A percentile compares a stretch with the other conserved stretches of the same genome.
Evolutionary conservation across 495 filamentous ascomycete genomes (phyloP).

Genomic region (Neurospora intermedia): DNA sequence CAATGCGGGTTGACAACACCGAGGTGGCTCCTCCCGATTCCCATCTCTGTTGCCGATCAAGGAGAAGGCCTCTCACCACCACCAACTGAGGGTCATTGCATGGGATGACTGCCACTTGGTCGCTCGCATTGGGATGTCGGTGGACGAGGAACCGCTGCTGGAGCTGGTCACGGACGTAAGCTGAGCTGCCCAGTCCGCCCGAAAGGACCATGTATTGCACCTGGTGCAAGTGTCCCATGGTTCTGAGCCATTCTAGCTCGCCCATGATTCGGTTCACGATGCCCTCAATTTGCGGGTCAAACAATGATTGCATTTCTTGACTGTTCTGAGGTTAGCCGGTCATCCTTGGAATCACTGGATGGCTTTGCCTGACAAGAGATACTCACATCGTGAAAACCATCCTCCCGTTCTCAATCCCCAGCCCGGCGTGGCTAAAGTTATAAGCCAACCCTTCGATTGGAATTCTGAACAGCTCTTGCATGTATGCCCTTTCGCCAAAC

Average conservation of each 20-base stretch:
- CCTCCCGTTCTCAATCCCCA: conserved; percentile 29
- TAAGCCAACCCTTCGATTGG: conserved; percentile 23
- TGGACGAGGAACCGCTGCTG: conserved; percentile 27
- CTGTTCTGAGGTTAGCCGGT: conserved; percentile 13
- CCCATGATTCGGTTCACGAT: conserved; percentile 42
- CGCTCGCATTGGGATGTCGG: conserved; percentile 26
- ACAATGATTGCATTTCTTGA: conserved; percentile 40
- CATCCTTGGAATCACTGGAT: background rate
- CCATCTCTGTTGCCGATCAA: conserved; percentile 43
- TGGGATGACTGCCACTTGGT: conserved; percentile 32
- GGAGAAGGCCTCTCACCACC: conserved; percentile 44
- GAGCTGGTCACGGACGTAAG: conserved; percentile 44
- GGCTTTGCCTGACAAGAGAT: background rate
- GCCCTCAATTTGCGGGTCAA: conserved; percentile 45
- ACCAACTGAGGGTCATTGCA: conserved; percentile 49
- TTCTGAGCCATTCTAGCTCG: conserved; percentile 41
- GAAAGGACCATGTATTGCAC: conserved; percentile 51
- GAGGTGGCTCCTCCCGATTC: conserved; percentile 22
- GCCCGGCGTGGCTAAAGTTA: conserved; percentile 26
- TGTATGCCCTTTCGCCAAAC: conserved; percentile 28
- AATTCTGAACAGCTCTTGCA: conserved; percentile 23
- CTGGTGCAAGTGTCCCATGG: conserved; percentile 31
- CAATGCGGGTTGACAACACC: conserved; percentile 38
- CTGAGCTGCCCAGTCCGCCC: conserved; percentile 54
- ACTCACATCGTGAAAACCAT: conserved; percentile 22